Evolutionary conservation across 345 rosid species (phyloP), one percentile per base, ranked within the genome.

Genomic region (Heritiera littoralis): DNA sequence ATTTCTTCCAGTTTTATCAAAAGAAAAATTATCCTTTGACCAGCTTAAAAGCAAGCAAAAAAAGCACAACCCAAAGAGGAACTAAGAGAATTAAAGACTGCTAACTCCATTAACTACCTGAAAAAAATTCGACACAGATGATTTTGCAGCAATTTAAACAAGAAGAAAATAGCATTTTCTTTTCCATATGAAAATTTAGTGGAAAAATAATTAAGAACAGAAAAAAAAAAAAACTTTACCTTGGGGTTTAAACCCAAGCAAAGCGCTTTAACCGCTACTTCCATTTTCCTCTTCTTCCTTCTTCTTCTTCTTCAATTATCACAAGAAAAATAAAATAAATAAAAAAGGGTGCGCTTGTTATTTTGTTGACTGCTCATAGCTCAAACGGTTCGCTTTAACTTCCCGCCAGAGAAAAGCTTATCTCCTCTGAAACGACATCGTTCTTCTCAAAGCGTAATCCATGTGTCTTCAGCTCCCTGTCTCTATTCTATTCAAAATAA

Each of bases 231-330:
- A 56, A 14, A 10, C 13, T 64, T 30, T 32, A 81, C 88, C 83
- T 54, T 83, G 65, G 84, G 86, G 75, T 73, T 86, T 79, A 84
- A 78, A 55, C 85, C 75, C 72, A 74, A 5, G 28, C 43, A 55
- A 61, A 74, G 80, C 75, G 88, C 20, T 80, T 77, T 83, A 83
- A 77, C 75, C 64, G 85, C 86, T 55, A 83, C 51, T 66, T 78
- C 84, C 89, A 86, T 83, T 75, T 67, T 82, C 77, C 43, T 80
- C 74, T 10, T 65, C 41, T 52, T 6, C 67, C 5, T 2, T 65
- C 41, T 52, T 6, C 67, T 5, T 2, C 28, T 18, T 58, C 5
- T 6, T 59, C 9, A 10, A 23, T 59, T 20, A 28, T 61, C 2
- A 30, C 1, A 12, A 12, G 5, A 30, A 11, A 28, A 11, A 10